These are phyloP conservation scores for Ascochyta clinopodiicola DNA, from an alignment of 2,329 filamentous ascomycete genomes.

Conservation along the genomic window DNA sequence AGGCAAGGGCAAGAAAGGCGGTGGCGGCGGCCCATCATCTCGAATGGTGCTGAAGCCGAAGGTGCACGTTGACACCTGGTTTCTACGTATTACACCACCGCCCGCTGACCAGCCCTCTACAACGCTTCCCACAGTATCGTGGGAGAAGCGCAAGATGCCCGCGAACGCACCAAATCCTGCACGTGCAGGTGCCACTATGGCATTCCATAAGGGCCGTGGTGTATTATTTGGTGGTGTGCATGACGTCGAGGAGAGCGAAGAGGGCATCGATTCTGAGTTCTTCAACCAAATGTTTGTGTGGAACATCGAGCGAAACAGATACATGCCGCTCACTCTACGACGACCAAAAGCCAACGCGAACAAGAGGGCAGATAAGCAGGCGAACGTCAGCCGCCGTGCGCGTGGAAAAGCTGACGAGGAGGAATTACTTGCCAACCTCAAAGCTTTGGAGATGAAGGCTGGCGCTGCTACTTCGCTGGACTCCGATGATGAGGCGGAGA, in stretches of 20 bases:
- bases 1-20: slow-evolving; percentile 50
- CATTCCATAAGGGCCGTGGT: slow-evolving; percentile 89
- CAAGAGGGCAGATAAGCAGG: slow-evolving; percentile 56
- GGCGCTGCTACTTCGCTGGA: slow-evolving; percentile 59
- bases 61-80: slow-evolving; percentile 95
- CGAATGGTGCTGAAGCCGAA: slow-evolving; percentile 82
- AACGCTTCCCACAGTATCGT: slow-evolving; percentile 75
- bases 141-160: slow-evolving; percentile 93
- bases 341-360: slow-evolving; percentile 74
- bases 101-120: slow-evolving; percentile 69
- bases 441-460: slow-evolving; percentile 79
- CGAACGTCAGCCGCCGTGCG: slow-evolving; percentile 58
- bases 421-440: slow-evolving; percentile 84
- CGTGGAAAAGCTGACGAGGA: slow-evolving; percentile 90
- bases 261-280: slow-evolving; percentile 96
- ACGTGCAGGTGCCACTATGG: slow-evolving; percentile 90
- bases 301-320: slow-evolving; percentile 94
- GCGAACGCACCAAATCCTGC: slow-evolving; percentile 85
- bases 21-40: slow-evolving; percentile 64
- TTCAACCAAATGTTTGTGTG: slow-evolving; percentile 91
- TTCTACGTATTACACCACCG: slow-evolving; percentile 79
- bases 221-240: slow-evolving; percentile 95
- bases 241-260: slow-evolving; percentile 88
- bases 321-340: slow-evolving; percentile 82
- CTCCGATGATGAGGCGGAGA: slow-evolving; percentile 33